These are phyloP conservation scores for Eucalyptus brandiana DNA, from an alignment of 345 rosid species.

Conservation along the genomic window DNA sequence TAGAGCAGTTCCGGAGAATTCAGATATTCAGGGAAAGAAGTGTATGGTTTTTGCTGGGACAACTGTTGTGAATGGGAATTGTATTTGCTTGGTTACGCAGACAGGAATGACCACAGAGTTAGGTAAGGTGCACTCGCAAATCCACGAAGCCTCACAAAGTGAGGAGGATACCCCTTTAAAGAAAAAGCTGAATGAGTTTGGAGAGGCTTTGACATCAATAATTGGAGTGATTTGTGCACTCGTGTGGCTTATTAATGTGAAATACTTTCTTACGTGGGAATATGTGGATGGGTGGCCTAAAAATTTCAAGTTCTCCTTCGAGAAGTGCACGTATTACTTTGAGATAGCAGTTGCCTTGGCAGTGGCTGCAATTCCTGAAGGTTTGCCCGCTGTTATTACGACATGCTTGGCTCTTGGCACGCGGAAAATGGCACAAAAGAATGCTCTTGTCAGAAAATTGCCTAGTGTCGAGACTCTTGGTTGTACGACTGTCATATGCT, in stretches of 20 bases:
- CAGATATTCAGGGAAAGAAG: conserved; percentile 84
- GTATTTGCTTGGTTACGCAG: conserved; percentile 64
- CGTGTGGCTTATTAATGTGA: conserved; percentile 93
- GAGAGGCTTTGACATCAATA: conserved; percentile 67
- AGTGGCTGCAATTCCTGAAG: conserved; percentile 98
- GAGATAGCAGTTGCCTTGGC: conserved; percentile 97
- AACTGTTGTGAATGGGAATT: conserved; percentile 79
- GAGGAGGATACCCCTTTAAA: conserved; percentile 94
- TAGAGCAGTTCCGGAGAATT: conserved; percentile 45
- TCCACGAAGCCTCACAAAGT: conserved; percentile 73
- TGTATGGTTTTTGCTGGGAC: conserved; percentile 90
- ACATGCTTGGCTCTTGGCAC: conserved; percentile 96
- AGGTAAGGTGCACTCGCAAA: conserved; percentile 89
- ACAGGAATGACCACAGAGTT: conserved; percentile 87
- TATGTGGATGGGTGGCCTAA: conserved; percentile 84
- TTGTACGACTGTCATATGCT: conserved; percentile 89
- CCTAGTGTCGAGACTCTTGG: conserved; percentile 97
- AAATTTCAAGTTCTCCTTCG: conserved; percentile 85
- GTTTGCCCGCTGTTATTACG: conserved; percentile 93
- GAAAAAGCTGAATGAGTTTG: conserved; percentile 89
- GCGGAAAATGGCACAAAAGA: conserved; percentile 86
- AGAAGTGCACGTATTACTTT: conserved; percentile 96
- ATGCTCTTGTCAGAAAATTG: conserved; percentile 83
- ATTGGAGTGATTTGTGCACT: conserved; percentile 73
- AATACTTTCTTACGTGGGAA: conserved; percentile 90